phyloP scores from a whole-genome alignment of 495 filamentous ascomycete species.

The Penicillium simplicissimum region DNA sequence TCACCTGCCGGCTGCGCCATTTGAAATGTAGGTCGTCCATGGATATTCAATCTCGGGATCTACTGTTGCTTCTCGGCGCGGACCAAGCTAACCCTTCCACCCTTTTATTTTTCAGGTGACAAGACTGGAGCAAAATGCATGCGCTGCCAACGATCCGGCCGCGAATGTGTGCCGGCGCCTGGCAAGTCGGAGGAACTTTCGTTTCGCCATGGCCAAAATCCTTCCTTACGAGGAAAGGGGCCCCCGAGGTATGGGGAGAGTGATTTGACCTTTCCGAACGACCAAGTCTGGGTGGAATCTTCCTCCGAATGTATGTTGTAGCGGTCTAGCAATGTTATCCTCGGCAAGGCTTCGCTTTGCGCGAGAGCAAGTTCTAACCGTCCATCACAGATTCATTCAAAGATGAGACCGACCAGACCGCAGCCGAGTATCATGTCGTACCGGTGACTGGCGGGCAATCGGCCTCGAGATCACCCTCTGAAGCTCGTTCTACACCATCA shows the following conservation, averaged over 20 bases:
- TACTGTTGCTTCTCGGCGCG: background rate
- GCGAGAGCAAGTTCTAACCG: background rate
- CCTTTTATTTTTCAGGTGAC: slow-evolving; percentile 39
- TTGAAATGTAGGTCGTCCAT: slow-evolving; percentile 38
- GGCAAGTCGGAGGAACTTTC: slow-evolving; percentile 44
- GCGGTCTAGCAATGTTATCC: background rate
- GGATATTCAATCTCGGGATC: background rate
- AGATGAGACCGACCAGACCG: slow-evolving; percentile 46
- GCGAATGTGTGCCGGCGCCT: slow-evolving; percentile 44
- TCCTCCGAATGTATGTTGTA: slow-evolving; percentile 33
- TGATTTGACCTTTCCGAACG: slow-evolving; percentile 41
- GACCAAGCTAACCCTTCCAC: background rate
- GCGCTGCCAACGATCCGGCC: slow-evolving; percentile 46
- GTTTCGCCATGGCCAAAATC: slow-evolving; percentile 48
- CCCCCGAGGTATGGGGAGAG: slow-evolving; percentile 48
- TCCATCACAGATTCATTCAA: slow-evolving; percentile 37
- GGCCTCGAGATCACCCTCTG: slow-evolving; percentile 27
- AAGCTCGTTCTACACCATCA: slow-evolving; percentile 30
- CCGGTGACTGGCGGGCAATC: slow-evolving; percentile 18
- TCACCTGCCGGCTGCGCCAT: slow-evolving; percentile 50
- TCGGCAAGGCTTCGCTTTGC: background rate
- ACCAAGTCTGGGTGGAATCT: slow-evolving; percentile 40
- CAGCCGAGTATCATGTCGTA: slow-evolving; percentile 43
- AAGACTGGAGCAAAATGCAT: slow-evolving; percentile 44
- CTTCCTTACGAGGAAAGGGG: slow-evolving; percentile 40